Evolutionary conservation across 1,284 basidiomycete genomes (phyloP), one percentile per base, ranked within the genome.

Genomic region (Microbotryum intermedium): DNA sequence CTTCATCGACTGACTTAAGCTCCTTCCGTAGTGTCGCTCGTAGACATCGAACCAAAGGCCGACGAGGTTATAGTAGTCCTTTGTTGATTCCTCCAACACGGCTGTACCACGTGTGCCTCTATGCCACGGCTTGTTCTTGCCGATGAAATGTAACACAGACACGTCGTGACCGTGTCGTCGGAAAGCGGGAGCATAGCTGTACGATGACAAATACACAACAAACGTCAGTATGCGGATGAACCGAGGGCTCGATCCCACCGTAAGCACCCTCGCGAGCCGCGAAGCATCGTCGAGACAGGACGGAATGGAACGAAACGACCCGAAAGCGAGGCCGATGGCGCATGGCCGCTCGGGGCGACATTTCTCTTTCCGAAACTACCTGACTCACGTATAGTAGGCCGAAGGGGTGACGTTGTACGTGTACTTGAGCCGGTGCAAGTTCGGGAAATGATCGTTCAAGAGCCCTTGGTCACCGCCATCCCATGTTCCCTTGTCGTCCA

Each of bases 391-490:
- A 78, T 98, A 98, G 56, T 87, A 90, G 56, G 91, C 90, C n/a
- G 90, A 91, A 11, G 93, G 93, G 2, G 94, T 97, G 9, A 91
- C 94, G 74, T 98, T 98, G 78, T 95, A 98, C 68, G 84, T 90
- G 76, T 94, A 94, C 73, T 90, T 90, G 67, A 97, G 83, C 66
- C 90, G 81, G 71, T 94, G 83, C 93, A 93, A 97, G 67, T 88
- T 77, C 11, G 76, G 76, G 69, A 79, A 82, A 85, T 87, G 97
- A 77, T 97, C 91, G 72, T 98, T 98, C 64, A 97, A 79, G 59
- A 97, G 76, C 21, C 94, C 94, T 75, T 97, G 94, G 76, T 97
- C 94, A 23, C 90, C 94, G 7, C 94, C 94, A 71, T 98, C 94
- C 87, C 94, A 97, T 54, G 85, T 87, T 13, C 92, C 92, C 67